Evolutionary conservation across 2,329 filamentous ascomycete species (phyloP).

Genomic region (Tolypocladium tropicale): DNA sequence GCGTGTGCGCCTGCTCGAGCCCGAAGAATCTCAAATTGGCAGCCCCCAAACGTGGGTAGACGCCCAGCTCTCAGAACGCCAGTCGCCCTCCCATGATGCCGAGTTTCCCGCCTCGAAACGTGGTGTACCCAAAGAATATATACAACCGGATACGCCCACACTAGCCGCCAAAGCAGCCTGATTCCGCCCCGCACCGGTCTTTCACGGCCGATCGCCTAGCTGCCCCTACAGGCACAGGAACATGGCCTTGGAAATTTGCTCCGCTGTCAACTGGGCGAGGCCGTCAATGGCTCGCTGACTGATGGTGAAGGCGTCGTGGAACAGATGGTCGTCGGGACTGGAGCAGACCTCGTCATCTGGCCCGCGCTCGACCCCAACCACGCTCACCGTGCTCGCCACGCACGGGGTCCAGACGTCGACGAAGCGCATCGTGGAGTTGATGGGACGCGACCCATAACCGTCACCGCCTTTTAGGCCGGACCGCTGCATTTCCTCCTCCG

Average conservation of each 20-base stretch:
- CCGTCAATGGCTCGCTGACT: slow-evolving; percentile 19
- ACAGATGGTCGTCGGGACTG: slow-evolving; percentile 36
- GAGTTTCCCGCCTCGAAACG: background rate
- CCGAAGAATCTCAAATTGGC: background rate
- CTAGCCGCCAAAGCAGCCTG: background rate
- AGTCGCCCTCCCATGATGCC: background rate
- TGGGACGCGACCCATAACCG: slow-evolving; percentile 28
- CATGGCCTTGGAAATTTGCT: slow-evolving; percentile 11
- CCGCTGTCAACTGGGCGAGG: slow-evolving; percentile 7
- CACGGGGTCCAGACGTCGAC: slow-evolving; percentile 34
- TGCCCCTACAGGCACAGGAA: slow-evolving; percentile 6
- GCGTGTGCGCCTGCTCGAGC: background rate
- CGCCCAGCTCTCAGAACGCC: background rate
- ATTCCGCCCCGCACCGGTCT: background rate
- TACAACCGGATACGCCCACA: background rate
- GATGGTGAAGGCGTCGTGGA: slow-evolving; percentile 40
- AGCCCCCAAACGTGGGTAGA: background rate
- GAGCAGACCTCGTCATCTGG: slow-evolving; percentile 22
- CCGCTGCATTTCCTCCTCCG: slow-evolving; percentile 36
- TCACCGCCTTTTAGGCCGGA: slow-evolving; percentile 29
- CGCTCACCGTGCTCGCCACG: slow-evolving; percentile 12
- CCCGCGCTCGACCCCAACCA: slow-evolving; percentile 7
- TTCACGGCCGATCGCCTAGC: background rate
- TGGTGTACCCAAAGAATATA: background rate
- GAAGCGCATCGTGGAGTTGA: slow-evolving; percentile 24